These are phyloP conservation scores for Amylostereum chailletii DNA, from an alignment of 1,284 basidiomycete genomes.

Conservation along the genomic window DNA sequence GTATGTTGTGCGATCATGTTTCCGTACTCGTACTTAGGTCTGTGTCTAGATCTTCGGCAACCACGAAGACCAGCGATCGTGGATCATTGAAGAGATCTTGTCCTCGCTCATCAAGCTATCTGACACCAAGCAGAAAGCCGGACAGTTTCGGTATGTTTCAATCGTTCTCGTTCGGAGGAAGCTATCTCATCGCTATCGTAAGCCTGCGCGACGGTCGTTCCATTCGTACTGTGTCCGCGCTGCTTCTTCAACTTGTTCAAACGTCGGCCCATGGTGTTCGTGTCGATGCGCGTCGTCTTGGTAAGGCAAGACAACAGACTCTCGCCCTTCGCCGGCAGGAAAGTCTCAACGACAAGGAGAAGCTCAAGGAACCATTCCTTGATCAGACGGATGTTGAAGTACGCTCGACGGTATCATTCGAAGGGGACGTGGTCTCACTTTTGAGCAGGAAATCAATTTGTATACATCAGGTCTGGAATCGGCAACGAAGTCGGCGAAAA, in stretches of 20 bases:
- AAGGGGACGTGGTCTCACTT: no score
- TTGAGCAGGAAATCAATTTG: conserved; percentile 50
- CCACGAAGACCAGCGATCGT: conserved; percentile 82
- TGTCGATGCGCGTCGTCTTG: conserved; percentile 49
- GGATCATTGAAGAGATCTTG: conserved; percentile 96
- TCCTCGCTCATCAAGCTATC: conserved; percentile 84
- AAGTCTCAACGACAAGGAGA: conserved; percentile 33
- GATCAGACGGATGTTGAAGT: conserved; percentile 64
- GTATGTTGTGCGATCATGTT: conserved; percentile 36
- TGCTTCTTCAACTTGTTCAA: conserved; percentile 93
- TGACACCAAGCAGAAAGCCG: conserved; percentile 80
- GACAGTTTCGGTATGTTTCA: conserved; percentile 67
- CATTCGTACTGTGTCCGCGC: conserved; percentile 87
- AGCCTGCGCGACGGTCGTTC: conserved; percentile 76
- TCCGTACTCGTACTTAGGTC: conserved; percentile 4
- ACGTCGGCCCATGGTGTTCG: conserved; percentile 81
- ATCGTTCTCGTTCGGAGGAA: background rate
- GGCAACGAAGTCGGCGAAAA: conserved; percentile 75
- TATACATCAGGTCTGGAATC: conserved; percentile 67
- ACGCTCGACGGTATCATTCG: conserved; percentile 6
- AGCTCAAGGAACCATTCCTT: conserved; percentile 38
- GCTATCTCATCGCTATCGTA: background rate
- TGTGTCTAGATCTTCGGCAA: conserved; percentile 73
- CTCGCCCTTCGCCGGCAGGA: conserved; percentile 53
- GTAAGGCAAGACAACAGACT: conserved; percentile 53